These are phyloP conservation scores for Gastrolobium bilobum DNA, from an alignment of 306 rosid genomes.

Conservation along the genomic window DNA sequence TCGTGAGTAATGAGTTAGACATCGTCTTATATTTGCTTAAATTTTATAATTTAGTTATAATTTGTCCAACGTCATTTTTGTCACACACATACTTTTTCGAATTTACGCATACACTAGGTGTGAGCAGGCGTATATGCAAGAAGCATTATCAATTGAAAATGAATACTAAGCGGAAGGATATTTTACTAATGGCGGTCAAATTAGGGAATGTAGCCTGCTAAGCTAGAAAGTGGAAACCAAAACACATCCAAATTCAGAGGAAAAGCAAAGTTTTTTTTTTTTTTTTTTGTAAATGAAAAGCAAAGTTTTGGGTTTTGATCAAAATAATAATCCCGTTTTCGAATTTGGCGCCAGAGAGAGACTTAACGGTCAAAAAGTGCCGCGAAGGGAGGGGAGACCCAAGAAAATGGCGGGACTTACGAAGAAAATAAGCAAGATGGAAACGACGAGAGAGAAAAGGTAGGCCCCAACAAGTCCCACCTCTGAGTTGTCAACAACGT, in stretches of 20 bases:
- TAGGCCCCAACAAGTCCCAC: constrained; percentile 34
- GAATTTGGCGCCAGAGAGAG: constrained; percentile 60
- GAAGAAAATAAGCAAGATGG: not conserved
- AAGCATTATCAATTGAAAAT: no score
- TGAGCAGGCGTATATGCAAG: no score
- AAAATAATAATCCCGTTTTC: constrained; percentile 22
- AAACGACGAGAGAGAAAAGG: not conserved
- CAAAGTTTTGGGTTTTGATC: not conserved
- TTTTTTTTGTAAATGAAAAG: no score
- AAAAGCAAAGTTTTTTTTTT: not conserved
- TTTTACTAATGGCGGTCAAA: constrained; percentile 4
- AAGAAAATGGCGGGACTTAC: constrained; percentile 44
- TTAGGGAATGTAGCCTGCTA: not conserved
- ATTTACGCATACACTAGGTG: no score
- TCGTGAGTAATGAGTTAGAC: no score
- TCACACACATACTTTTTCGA: no score
- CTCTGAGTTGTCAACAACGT: constrained; percentile 54
- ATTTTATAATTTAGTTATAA: no score
- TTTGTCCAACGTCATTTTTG: no score
- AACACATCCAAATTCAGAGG: not conserved
- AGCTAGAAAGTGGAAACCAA: not conserved
- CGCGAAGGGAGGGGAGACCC: not conserved
- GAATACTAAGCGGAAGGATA: not conserved
- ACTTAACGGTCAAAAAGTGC: constrained; percentile 63
- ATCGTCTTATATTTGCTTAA: no score